Percentiles rank a stretch among this genome's conserved stretches.
phyloP scores from a whole-genome alignment of 164 flowering plant genomes.

The Echeveria elegans region DNA sequence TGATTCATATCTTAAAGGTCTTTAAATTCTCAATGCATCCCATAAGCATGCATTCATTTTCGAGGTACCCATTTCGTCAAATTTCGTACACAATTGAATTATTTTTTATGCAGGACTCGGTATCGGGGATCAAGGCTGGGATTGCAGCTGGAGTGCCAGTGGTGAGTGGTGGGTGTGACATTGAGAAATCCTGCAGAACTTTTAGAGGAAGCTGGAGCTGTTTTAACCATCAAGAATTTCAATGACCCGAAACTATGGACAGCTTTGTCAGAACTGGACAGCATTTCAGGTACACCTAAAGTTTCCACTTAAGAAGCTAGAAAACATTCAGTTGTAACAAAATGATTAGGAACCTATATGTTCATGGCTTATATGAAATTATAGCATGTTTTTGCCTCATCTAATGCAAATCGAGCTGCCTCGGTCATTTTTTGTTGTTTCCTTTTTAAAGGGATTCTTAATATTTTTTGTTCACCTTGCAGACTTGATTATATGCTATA shows the following conservation, averaged over 20 bases:
- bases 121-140: constrained; percentile 67
- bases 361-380: too few species aligned
- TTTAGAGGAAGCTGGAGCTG: constrained; percentile 47
- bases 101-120: constrained; percentile 44
- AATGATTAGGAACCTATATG: background rate
- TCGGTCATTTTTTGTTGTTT: too few species aligned
- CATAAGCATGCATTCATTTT: constrained; percentile 49
- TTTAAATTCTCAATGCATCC: constrained; percentile 37
- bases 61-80: constrained; percentile 34
- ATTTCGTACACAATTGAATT: background rate
- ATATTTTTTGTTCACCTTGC: too few species aligned
- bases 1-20: constrained; percentile 58
- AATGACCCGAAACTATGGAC: constrained; percentile 3
- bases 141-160: background rate
- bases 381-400: too few species aligned
- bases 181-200: constrained; percentile 51
- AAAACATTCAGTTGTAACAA: background rate
- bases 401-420: too few species aligned
- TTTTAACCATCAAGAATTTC: constrained; percentile 18
- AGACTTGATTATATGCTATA: too few species aligned
- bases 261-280: constrained; percentile 1
- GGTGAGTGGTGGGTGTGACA: constrained; percentile 25
- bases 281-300: background rate
- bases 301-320: background rate
- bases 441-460: too few species aligned